These are phyloP conservation scores for Phytophthora litchii DNA, from an alignment of 352 stramenopile species.

Conservation along the genomic window DNA sequence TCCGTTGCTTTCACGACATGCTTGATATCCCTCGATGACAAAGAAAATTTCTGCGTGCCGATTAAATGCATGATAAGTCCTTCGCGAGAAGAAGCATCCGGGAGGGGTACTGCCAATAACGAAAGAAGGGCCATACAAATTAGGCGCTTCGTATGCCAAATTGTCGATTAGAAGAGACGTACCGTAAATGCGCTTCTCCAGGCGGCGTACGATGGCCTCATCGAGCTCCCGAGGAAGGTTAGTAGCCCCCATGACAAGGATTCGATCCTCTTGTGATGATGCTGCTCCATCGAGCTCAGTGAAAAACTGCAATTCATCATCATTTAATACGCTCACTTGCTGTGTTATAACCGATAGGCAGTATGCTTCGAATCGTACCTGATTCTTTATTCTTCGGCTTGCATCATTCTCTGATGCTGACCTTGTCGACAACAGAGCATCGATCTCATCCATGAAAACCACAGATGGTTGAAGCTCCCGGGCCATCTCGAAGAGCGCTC, in stretches of 20 bases:
- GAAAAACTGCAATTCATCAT: conserved; percentile 71
- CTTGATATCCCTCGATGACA: conserved; percentile 68
- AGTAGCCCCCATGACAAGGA: conserved; percentile 89
- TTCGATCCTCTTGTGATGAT: conserved; percentile 73
- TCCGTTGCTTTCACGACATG: conserved; percentile 74
- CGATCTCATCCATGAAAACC: conserved; percentile 92
- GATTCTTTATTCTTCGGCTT: conserved; percentile 90
- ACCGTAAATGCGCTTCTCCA: conserved; percentile 92
- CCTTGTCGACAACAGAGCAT: conserved; percentile 78
- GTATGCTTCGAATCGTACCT: conserved; percentile 42
- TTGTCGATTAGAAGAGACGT: conserved; percentile 10
- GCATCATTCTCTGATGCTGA: conserved; percentile 86
- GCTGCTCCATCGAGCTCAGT: conserved; percentile 83
- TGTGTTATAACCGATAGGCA: background rate
- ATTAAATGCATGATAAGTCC: conserved; percentile 69
- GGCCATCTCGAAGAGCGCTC: conserved; percentile 93
- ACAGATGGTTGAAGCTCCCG: conserved; percentile 82
- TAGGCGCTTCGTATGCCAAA: background rate
- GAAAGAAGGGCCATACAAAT: background rate
- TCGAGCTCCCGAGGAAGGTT: conserved; percentile 89
- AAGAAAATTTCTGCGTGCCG: conserved; percentile 49
- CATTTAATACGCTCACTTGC: background rate
- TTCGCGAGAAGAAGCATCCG: conserved; percentile 55
- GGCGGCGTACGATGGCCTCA: conserved; percentile 82
- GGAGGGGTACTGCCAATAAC: conserved; percentile 69